Base-by-base conservation (phyloP, 202 grass and related monocot genomes). In the Sporobolus alterniflorus region DNA sequence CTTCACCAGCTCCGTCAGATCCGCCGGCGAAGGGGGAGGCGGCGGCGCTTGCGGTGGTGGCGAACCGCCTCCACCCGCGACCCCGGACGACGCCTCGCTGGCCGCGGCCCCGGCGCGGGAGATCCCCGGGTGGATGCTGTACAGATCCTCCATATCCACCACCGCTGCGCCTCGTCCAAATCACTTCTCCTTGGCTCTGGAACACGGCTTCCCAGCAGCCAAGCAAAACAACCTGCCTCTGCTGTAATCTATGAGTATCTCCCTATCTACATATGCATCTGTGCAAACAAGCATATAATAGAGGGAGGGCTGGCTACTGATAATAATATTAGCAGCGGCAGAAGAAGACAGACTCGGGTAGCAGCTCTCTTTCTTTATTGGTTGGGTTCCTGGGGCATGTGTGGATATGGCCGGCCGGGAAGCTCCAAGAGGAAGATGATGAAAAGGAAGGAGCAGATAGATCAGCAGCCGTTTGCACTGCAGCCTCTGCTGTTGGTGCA, bases 111-210 rank as follows among this genome's bases (percentile, higher is more conserved):
- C 91, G 28, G 86, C 87, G 20, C 89, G 81, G 17, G 91, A 85
- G 85, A 94, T 89, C 61, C 90, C 95, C 36, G 95, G 94, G 64
- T 96, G 94, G 80, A 98, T 98, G 67, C 95, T 94, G 95, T 94
- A 98, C 81, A 94, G 75, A 94, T 98, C 92, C 81, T 98, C 94
- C 94, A 96, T 96, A 18, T 57, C 43, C 55, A 40, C 60, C n/a
- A 28, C 41, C n/a, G n/a, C n/a, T n/a, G n/a, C n/a, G n/a, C n/a
- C 26, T 61, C 28, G 59, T 26, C 55, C 4, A 2, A 13, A 17
- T 17, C 46, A n/a, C 28, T 30, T 26, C 6, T 63, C 28, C 48
- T 65, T 52, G 60, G 36, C 47, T n/a, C n/a, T 29, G 60, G 11
- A 34, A 40, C 77, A 69, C 67, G 57, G 21, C 68, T 36, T 11